Evolutionary conservation across 805 yeast species (phyloP).

Genomic region (Candida pseudoglaebosa): DNA sequence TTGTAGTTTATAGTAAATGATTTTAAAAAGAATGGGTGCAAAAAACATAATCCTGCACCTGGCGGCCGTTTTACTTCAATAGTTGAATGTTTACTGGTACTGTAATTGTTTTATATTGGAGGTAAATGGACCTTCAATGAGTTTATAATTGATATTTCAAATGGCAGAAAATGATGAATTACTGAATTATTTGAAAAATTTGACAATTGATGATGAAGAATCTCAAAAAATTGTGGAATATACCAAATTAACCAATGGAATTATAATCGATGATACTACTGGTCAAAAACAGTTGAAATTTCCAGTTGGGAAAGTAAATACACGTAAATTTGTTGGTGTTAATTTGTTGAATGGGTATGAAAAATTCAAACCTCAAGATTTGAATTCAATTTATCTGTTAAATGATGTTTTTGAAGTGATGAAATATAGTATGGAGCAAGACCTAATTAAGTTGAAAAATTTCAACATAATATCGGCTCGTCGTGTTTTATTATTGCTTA

Average conservation of each 20-base stretch:
- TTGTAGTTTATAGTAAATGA: too few relatives aligned
- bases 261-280: constrained; percentile 10
- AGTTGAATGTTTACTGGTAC: too few relatives aligned
- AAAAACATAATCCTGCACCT: too few relatives aligned
- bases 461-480: constrained; percentile 15
- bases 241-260: constrained; percentile 58
- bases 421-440: constrained; percentile 7
- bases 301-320: constrained; percentile 5
- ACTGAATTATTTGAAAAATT: constrained; percentile 1
- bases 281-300: constrained; percentile 9
- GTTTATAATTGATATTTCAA: too few relatives aligned
- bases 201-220: constrained; percentile 2
- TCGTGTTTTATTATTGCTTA: constrained; percentile 15
- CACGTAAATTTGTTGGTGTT: constrained; percentile 13
- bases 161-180: not conserved
- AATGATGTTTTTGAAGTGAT: constrained; percentile 13
- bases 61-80: too few relatives aligned
- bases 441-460: constrained; percentile 4
- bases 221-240: constrained; percentile 30
- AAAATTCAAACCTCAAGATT: constrained; percentile 9
- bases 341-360: constrained; percentile 17
- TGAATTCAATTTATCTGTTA: constrained; percentile 13
- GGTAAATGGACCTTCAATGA: too few relatives aligned
- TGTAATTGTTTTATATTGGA: too few relatives aligned
- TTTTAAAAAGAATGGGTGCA: too few relatives aligned